phyloP scores from a whole-genome alignment of 2,329 filamentous ascomycete species.

The Neopestalotiopsis rosae region DNA sequence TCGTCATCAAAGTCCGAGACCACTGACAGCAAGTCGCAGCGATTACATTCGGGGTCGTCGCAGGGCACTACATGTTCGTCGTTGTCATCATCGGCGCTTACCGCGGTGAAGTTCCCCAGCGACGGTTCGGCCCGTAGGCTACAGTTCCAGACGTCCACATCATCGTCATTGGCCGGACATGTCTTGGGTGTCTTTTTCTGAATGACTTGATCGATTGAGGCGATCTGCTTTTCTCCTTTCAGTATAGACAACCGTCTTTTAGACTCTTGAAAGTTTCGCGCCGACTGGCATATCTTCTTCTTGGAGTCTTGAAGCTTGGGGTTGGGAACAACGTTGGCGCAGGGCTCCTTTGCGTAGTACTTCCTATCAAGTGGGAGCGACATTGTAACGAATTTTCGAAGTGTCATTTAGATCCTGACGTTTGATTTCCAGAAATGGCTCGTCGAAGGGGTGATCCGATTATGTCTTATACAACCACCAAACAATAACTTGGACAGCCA shows the following conservation, averaged over 20 bases:
- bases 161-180: background rate
- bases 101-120: background rate
- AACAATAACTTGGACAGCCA: background rate
- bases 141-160: background rate
- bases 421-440: background rate
- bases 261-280: background rate
- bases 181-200: background rate
- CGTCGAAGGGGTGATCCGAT: background rate
- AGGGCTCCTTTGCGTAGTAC: background rate
- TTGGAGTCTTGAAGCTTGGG: background rate
- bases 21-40: background rate
- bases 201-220: background rate
- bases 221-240: too few species aligned
- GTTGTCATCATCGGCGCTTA: background rate
- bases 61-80: background rate
- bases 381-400: background rate
- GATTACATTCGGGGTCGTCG: background rate
- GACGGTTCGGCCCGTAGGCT: background rate
- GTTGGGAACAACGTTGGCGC: background rate
- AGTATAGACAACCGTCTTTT: background rate
- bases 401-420: too few species aligned
- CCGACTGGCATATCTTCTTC: background rate
- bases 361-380: background rate
- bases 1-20: slow-evolving; percentile 6
- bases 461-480: background rate